Evolutionary conservation across 1,284 basidiomycete species (phyloP).

Genomic region (Moniliophthora roreri): DNA sequence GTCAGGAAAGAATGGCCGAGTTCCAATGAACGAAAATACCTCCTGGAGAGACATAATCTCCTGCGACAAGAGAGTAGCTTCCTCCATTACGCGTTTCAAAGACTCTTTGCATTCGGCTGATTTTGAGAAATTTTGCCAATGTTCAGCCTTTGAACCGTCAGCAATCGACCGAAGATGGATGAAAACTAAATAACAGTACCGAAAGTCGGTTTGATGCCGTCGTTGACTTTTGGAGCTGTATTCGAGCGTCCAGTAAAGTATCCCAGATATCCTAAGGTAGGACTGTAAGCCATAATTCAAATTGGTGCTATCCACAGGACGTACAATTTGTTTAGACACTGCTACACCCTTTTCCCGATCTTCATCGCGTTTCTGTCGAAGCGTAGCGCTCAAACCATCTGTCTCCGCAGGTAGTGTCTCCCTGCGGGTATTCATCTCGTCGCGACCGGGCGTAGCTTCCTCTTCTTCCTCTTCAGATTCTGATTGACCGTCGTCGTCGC

Average conservation of each 20-base stretch:
- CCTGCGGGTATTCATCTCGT: conserved; percentile 30
- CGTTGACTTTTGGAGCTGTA: conserved; percentile 84
- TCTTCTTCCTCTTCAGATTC: conserved; percentile 28
- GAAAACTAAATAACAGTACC: conserved; percentile 25
- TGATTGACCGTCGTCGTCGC: conserved; percentile 14
- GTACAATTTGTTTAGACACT: conserved; percentile 79
- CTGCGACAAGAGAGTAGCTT: conserved; percentile 58
- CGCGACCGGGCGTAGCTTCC: conserved; percentile 32
- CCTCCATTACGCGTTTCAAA: conserved; percentile 52
- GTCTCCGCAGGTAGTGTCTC: conserved; percentile 33
- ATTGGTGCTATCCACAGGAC: conserved; percentile 26
- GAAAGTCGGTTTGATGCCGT: conserved; percentile 64
- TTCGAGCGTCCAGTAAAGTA: conserved; percentile 81
- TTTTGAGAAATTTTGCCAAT: conserved; percentile 26
- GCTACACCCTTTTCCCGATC: conserved; percentile 79
- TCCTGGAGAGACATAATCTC: conserved; percentile 72
- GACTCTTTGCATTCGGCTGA: conserved; percentile 35
- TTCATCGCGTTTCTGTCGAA: conserved; percentile 61
- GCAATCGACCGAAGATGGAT: conserved; percentile 6
- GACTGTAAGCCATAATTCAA: conserved; percentile 14
- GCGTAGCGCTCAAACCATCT: conserved; percentile 50
- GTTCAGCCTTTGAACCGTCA: conserved; percentile 30
- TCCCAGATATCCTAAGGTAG: conserved; percentile 75
- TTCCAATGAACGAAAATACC: conserved; percentile 28
- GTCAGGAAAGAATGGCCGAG: conserved; percentile 4